These are phyloP conservation scores for Talaromyces atroroseus DNA, from an alignment of 2,329 filamentous ascomycete genomes.

Conservation along the genomic window DNA sequence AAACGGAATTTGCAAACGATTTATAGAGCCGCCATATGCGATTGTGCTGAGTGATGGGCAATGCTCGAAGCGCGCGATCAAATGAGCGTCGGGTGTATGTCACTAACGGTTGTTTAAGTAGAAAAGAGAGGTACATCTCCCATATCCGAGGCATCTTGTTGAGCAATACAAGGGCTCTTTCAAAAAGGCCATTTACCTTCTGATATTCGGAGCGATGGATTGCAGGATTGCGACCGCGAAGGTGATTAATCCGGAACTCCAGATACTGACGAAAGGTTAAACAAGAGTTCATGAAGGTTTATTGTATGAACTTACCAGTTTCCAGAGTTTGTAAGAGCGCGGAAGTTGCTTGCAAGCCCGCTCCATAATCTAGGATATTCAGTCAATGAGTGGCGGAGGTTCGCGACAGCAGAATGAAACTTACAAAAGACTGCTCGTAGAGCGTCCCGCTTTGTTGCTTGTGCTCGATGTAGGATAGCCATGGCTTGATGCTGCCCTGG, in stretches of 20 bases:
- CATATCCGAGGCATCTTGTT: conserved; percentile 99
- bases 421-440: conserved; percentile 75
- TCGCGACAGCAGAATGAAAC: conserved; percentile 14
- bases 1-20: conserved; percentile 84
- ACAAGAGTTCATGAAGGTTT: conserved; percentile 2
- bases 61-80: conserved; percentile 81
- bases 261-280: conserved; percentile 60
- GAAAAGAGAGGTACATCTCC: conserved; percentile 93
- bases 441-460: conserved; percentile 80
- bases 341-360: conserved; percentile 84
- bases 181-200: conserved; percentile 93
- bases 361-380: conserved; percentile 61
- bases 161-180: conserved; percentile 82
- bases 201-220: conserved; percentile 73
- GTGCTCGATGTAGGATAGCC: conserved; percentile 89
- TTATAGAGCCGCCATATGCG: conserved; percentile 90
- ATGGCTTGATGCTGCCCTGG: conserved; percentile 79
- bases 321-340: conserved; percentile 97
- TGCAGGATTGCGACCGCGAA: conserved; percentile 76
- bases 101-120: conserved; percentile 85
- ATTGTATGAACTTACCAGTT: conserved; percentile 57
- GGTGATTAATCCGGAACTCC: conserved; percentile 72
- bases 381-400: not conserved
- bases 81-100: conserved; percentile 83
- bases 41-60: conserved; percentile 92